Percentiles rank a stretch among this genome's conserved stretches.
phyloP scores from a whole-genome alignment of 2,329 filamentous ascomycete species.

The Penicillium brevicompactum region DNA sequence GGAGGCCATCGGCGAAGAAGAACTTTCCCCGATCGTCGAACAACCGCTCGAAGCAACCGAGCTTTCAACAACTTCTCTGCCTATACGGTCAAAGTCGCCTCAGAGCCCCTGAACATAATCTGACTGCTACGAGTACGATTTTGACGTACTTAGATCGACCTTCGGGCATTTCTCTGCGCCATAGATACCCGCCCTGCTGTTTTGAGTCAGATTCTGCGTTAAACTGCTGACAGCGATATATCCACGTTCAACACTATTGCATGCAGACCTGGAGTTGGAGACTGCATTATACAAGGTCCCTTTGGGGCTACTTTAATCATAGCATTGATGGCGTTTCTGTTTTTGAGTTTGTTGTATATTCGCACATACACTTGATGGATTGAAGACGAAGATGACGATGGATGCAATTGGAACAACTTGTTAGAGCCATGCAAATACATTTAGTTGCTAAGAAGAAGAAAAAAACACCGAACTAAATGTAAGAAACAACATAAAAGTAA shows the following conservation, averaged over 20 bases:
- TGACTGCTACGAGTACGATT: conserved; percentile 1
- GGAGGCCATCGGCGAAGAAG: conserved; percentile 27
- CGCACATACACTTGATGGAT: conserved; percentile 3
- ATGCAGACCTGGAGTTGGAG: conserved; percentile 20
- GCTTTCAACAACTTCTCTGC: conserved; percentile 16
- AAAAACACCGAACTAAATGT: not conserved
- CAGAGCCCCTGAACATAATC: conserved; percentile 16
- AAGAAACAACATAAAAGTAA: not conserved
- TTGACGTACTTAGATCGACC: not conserved
- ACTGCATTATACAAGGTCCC: conserved; percentile 16
- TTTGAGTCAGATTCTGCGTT: conserved; percentile 14
- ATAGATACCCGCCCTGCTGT: conserved; percentile 15
- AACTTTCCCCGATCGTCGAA: conserved; percentile 14
- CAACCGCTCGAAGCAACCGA: conserved; percentile 7
- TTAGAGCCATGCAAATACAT: not conserved
- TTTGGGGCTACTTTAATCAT: conserved; percentile 4
- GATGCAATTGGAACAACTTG: not conserved
- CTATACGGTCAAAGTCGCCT: conserved; percentile 22
- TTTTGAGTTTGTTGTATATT: conserved; percentile 7
- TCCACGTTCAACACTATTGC: conserved; percentile 25
- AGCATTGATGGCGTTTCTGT: conserved; percentile 12
- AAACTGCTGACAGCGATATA: conserved; percentile 18
- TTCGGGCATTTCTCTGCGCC: conserved; percentile 4
- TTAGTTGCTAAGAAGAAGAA: not conserved
- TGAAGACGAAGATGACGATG: conserved; percentile 3